Evolutionary conservation across 2,329 filamentous ascomycete species (phyloP), one percentile per base, ranked within the genome.

Genomic region (Talaromyces sp.): DNA sequence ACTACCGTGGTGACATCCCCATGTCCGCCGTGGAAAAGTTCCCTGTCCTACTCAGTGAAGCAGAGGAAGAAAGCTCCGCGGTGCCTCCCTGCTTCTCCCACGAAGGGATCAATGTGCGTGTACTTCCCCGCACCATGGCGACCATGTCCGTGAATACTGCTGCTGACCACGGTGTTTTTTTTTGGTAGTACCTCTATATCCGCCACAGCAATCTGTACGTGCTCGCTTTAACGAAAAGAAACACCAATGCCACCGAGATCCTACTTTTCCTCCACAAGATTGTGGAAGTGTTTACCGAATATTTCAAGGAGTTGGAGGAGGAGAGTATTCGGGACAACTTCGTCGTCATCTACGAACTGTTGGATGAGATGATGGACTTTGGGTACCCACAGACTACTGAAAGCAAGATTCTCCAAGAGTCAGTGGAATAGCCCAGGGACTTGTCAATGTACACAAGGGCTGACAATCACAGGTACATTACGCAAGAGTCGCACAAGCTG

Each of bases 311-410:
- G 66, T 84, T 99, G 63, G 95, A 99, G 78, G 95, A 99, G 77
- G 95, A 99, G 79, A 96, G 92, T 70, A 99, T 99, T 75, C 88
- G 95, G 70, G 95, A 99, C 82, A 99, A 99, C 81, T 99, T 99
- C 74, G 95, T 99, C 76, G 88, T 99, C 73, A 99, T 99, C 73
- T 99, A 99, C 82, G 95, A 99, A 79, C 80, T 99, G 64, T 85
- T 99, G 65, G 95, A 99, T 74, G 95, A 99, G 82, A 99, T 99
- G 95, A 99, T 99, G 95, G 95, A 99, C 79, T 99, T 99, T 82
- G 95, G 95, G 65, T 97, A 99, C 76, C 95, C 95, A 6, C 95
- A 99, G 77, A 99, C 95, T 10, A 99, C 95, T 67, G 95, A 99
- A 78, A 91, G 87, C 76, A 99, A 99, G 85, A 99, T 99, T 75